Evolutionary conservation across 805 yeast genomes (phyloP).

Genomic region (Wickerhamomyces alni): DNA sequence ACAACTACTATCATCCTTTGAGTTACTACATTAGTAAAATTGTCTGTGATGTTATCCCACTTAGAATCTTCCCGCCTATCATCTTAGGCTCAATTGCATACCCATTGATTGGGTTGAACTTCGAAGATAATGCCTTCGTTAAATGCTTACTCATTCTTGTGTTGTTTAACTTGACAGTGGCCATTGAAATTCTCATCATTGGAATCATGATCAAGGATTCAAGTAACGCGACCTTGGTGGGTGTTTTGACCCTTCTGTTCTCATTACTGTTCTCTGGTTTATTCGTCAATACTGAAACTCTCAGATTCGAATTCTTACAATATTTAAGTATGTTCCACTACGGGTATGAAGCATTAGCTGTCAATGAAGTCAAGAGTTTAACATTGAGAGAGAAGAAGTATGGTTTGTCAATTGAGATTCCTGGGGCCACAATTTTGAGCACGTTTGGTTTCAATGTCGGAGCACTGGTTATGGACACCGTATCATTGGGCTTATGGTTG

Average conservation of each 20-base stretch:
- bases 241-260: slow-evolving; percentile 77
- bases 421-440: slow-evolving; percentile 94
- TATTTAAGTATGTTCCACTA: slow-evolving; percentile 89
- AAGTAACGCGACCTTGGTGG: slow-evolving; percentile 86
- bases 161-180: slow-evolving; percentile 79
- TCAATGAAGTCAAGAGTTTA: slow-evolving; percentile 87
- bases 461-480: slow-evolving; percentile 63
- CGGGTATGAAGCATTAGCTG: slow-evolving; percentile 88
- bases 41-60: slow-evolving; percentile 85
- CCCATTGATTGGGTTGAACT: slow-evolving; percentile 84
- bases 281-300: slow-evolving; percentile 74
- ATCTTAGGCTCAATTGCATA: slow-evolving; percentile 74
- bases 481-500: slow-evolving; percentile 52
- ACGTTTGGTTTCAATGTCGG: slow-evolving; percentile 91
- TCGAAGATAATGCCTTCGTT: slow-evolving; percentile 68
- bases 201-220: slow-evolving; percentile 86
- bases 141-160: slow-evolving; percentile 66
- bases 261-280: slow-evolving; percentile 90
- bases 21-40: slow-evolving; percentile 84
- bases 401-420: slow-evolving; percentile 91
- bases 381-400: slow-evolving; percentile 82
- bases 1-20: slow-evolving; percentile 85
- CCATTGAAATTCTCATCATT: slow-evolving; percentile 77
- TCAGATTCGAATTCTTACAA: slow-evolving; percentile 66
- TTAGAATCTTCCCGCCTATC: slow-evolving; percentile 89